A percentile compares a stretch with the other conserved stretches of the same genome.
Evolutionary conservation across 2,329 filamentous ascomycete genomes (phyloP).

Genomic region (Ceratocystis albifundus): DNA sequence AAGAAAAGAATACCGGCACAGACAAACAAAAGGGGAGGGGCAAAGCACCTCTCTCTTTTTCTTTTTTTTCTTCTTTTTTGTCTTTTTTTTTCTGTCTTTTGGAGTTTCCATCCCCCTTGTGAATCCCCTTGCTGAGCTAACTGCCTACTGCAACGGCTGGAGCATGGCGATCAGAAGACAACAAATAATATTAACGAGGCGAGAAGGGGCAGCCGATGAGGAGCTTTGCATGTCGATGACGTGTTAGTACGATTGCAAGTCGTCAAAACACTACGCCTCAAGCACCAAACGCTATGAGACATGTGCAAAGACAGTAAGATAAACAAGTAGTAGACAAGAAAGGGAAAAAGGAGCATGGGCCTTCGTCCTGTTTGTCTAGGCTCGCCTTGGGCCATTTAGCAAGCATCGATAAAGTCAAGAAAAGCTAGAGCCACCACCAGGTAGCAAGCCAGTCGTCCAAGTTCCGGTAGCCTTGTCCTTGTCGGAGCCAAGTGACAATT

Average conservation of each 20-base stretch:
- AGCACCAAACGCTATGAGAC: background rate
- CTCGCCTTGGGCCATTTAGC: background rate
- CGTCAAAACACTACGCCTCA: background rate
- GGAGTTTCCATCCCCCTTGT: no score
- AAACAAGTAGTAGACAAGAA: background rate
- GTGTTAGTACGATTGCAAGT: background rate
- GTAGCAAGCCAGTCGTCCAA: background rate
- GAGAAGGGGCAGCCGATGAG: background rate
- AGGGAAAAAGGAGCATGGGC: slow-evolving; percentile 10
- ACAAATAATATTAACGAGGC: background rate
- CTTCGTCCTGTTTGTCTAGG: background rate
- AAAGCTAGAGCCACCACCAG: background rate
- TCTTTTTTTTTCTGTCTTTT: background rate
- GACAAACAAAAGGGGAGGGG: background rate
- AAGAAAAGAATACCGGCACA: background rate
- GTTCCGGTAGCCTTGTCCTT: slow-evolving; percentile 7
- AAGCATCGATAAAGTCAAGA: background rate
- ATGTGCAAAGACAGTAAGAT: background rate
- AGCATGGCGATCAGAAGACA: background rate
- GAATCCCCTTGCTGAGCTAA: background rate
- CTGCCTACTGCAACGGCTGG: background rate
- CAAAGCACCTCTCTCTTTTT: background rate
- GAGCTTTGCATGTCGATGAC: background rate
- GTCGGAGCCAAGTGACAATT: slow-evolving; percentile 9
- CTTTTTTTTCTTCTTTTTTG: background rate